Evolutionary conservation across 192 early-diverging fungal species (phyloP).

Genomic region (Ramicandelaber brevisporus): DNA sequence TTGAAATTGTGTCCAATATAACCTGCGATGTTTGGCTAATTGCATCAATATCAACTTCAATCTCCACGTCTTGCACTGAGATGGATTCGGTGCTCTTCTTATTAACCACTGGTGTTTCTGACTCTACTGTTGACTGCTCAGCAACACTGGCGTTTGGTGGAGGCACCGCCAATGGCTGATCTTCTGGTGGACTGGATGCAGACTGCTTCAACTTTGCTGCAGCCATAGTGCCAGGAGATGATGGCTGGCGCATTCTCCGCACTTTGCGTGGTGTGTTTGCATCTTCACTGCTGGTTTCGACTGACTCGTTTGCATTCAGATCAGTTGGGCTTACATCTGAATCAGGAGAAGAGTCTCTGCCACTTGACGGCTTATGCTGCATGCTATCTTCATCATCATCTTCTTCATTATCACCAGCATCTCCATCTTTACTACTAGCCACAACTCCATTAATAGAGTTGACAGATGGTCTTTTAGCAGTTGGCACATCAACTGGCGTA

Average conservation of each 20-base stretch:
- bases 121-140: not conserved
- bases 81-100: conserved; percentile 17
- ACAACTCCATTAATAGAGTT: no score
- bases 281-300: not conserved
- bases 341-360: not conserved
- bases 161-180: no score
- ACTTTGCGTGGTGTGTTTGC: not conserved
- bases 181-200: not conserved
- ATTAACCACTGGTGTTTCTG: not conserved
- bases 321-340: no score
- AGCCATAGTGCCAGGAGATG: not conserved
- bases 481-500: no score
- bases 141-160: no score
- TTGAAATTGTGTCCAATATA: conserved; percentile 58
- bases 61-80: conserved; percentile 57
- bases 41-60: conserved; percentile 48
- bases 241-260: not conserved
- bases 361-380: not conserved
- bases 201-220: not conserved
- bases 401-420: not conserved
- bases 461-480: no score
- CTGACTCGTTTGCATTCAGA: not conserved
- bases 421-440: not conserved
- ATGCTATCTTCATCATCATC: not conserved
- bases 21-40: conserved; percentile 64